A percentile compares a stretch with the other conserved stretches of the same genome.
These are phyloP conservation scores for Ustilago crameri DNA, from an alignment of 1,284 basidiomycete species.

Conservation along the genomic window DNA sequence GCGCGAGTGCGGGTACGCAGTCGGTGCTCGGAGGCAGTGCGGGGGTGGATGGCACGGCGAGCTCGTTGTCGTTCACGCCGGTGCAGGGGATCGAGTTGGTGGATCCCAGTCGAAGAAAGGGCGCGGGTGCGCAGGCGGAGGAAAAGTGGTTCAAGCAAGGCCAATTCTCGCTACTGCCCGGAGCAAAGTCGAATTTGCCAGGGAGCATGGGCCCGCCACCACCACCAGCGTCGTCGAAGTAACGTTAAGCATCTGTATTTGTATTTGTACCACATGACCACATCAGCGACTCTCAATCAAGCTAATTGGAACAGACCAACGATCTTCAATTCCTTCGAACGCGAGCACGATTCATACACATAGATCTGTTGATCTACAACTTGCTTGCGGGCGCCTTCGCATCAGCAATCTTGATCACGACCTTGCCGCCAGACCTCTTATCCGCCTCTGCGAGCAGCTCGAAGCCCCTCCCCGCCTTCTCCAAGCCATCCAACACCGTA, in stretches of 20 bases:
- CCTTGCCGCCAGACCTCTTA: constrained; percentile 62
- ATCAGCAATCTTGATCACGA: constrained; percentile 45
- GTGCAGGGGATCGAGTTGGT: constrained; percentile 78
- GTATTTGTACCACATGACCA: constrained; percentile 17
- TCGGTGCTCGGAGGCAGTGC: constrained; percentile 3
- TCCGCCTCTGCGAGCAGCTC: constrained; percentile 68
- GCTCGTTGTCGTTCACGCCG: constrained; percentile 91
- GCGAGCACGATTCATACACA: too few relatives aligned
- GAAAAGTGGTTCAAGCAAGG: constrained; percentile 69
- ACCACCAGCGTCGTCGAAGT: constrained; percentile 12
- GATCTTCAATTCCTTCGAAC: too few relatives aligned
- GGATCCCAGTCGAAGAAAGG: constrained; percentile 65
- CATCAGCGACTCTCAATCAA: not conserved
- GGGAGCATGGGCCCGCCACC: constrained; percentile 38
- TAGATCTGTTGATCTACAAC: too few relatives aligned
- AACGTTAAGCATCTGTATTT: constrained; percentile 1
- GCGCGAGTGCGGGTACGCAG: constrained; percentile 65
- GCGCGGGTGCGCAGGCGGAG: constrained; percentile 56
- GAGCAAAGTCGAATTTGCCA: constrained; percentile 25
- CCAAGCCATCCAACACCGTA: constrained; percentile 78
- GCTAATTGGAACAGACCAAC: not conserved
- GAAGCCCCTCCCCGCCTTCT: constrained; percentile 78
- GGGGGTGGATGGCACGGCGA: constrained; percentile 77
- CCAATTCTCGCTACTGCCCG: constrained; percentile 64
- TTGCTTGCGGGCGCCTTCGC: constrained; percentile 23